Evolutionary conservation across 129 eudicot genomes (phyloP), one percentile per base, ranked within the genome.

Genomic region (Cynara cardunculus): DNA sequence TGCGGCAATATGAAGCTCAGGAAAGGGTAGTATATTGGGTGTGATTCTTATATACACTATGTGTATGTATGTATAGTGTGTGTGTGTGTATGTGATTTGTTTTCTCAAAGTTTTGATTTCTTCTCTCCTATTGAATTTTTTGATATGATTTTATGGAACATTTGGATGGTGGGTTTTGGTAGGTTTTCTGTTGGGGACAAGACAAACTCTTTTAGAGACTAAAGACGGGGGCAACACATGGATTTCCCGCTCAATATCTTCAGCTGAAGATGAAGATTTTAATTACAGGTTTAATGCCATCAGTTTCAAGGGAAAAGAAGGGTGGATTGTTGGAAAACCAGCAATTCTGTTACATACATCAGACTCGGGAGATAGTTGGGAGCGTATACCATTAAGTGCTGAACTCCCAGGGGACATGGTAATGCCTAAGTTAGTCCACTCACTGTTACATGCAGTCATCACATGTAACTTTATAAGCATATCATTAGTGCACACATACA

Each of bases 381-480:
- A 93, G 26, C 91, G 99, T 46, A 91, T 93, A 59, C 99, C 99
- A 0, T 78, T 96, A 80, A 96, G 99, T 86, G 80, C 94, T 82
- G 97, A 96, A 84, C 97, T 96, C 84, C 99, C 99, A 21, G 99
- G 99, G 16, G 99, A 96, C 82, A 96, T 96, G 87, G 99, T 96
- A 83, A 79, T 30, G 75, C 69, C 14, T 24, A 37, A 12, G 71
- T 67, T 25, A 6, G 10, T 37, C 81, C 53, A 22, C 67, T 22
- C 35, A 7, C 25, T 32, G 18, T 34, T 14, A 31, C 44, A 14
- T 16, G 2, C 18, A 64, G 1, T 27, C 39, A 25, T 37, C 14
- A 32, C 69, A 64, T 22, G 69, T 64, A 19, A 22, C 27, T 9
- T 64, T 64, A 19, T 64, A 64, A 56, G 65, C 65, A 41, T 41